Percentiles rank a stretch among this genome's conserved stretches.
phyloP scores from a whole-genome alignment of 768 basidiomycete genomes.

The Leccinum pellstonianum region DNA sequence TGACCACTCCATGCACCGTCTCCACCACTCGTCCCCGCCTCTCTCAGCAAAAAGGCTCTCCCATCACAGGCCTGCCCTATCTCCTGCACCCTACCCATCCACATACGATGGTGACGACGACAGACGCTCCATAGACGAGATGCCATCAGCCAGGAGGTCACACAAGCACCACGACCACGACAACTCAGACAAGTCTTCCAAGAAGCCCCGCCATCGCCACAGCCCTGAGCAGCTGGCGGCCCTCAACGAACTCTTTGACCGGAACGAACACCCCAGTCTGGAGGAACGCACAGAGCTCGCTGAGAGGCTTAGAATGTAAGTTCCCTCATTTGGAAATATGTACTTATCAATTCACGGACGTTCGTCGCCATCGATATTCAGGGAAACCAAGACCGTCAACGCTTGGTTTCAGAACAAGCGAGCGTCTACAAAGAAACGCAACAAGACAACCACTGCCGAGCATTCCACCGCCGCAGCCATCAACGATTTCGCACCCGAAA shows the following conservation, averaged over 20 bases:
- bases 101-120: conserved; percentile 25
- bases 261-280: conserved; percentile 70
- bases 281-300: conserved; percentile 68
- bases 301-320: conserved; percentile 74
- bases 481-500: conserved; percentile 21
- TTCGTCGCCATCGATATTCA: conserved; percentile 30
- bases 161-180: conserved; percentile 28
- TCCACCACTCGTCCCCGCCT: conserved; percentile 15
- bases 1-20: conserved; percentile 27
- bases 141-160: conserved; percentile 21
- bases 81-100: conserved; percentile 10
- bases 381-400: conserved; percentile 84
- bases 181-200: conserved; percentile 33
- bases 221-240: conserved; percentile 69
- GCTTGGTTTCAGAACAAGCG: conserved; percentile 89
- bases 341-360: conserved; percentile 19
- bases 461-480: conserved; percentile 34
- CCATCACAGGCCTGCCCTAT: conserved; percentile 11
- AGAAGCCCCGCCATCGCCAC: conserved; percentile 81
- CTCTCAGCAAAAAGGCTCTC: conserved; percentile 11
- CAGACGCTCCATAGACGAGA: conserved; percentile 23
- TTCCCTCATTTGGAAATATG: conserved; percentile 31
- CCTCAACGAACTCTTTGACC: conserved; percentile 76
- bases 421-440: conserved; percentile 74
- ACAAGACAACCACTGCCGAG: conserved; percentile 41